Evolutionary conservation across 2,329 filamentous ascomycete species (phyloP), one percentile per base, ranked within the genome.

Genomic region (Colletotrichum destructivum): DNA sequence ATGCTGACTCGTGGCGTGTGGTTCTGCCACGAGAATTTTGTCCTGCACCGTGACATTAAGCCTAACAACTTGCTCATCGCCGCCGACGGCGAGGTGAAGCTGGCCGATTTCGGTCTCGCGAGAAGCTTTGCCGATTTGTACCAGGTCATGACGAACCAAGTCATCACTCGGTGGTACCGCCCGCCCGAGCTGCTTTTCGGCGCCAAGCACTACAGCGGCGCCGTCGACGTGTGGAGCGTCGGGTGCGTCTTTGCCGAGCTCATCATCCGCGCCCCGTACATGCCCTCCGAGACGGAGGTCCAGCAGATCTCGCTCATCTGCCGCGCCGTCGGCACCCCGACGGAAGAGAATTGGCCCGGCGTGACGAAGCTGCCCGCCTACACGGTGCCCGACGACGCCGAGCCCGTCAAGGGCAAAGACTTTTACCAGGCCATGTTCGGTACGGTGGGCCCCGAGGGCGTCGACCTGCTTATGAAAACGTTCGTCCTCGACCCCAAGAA

Each of bases 21-120:
- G 92, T 99, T 97, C 86, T 98, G 96, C 82, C 96, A 99, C 82
- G 94, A 95, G 80, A 97, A 96, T 81, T 96, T 93, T 77, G 90
- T 99, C 21, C 88, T 99, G 40, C 96, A 99, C 83, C 94, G 96
- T 77, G 96, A 99, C 86, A 98, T 99, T 86, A 99, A 99, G 84
- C 96, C 96, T 59, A 98, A 98, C 89, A 99, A 99, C 85, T 85
- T 98, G 82, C 88, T 99, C 71, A 97, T 99, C 77, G 95, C 95
- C 26, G 93, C 94, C 52, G 94, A 98, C 79, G 96, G 96, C 60
- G 94, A 96, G 78, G 91, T 99, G 79, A 98, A 98, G 82, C 90
- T 99, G 62, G 96, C 96, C 46, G 96, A 99, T 92, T 99, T 99
- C 77, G 96, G 96, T 87, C 91, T 99, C 44, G 96, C 96, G 7